Conservation (phyloP, 148 eudicot species). For the Vaccinium darrowii region DNA sequence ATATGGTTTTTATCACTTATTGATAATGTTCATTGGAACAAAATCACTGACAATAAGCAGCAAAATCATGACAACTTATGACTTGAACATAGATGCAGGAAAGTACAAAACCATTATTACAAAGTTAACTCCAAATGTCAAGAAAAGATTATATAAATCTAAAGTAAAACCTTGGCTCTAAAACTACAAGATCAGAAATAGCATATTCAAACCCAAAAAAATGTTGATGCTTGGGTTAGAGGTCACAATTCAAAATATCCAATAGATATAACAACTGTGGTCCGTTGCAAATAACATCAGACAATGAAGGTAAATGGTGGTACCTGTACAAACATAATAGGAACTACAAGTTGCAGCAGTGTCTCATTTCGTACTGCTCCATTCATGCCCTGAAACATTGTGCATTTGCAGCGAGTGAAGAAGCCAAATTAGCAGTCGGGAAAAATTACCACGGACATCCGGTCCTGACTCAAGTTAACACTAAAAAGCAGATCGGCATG, state of each 20-base stretch:
- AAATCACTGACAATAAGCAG: background rate
- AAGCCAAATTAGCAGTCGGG: background rate
- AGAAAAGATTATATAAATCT: background rate
- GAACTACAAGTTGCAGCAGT: constrained; percentile 57
- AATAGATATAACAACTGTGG: background rate
- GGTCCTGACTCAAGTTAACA: background rate
- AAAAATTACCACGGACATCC: background rate
- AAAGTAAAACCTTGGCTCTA: background rate
- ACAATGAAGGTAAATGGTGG: background rate
- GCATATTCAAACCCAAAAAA: background rate
- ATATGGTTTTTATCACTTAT: background rate
- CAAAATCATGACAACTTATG: background rate
- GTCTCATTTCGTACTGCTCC: constrained; percentile 68
- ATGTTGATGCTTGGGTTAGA: background rate
- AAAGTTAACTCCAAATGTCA: background rate
- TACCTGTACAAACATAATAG: constrained; percentile 90
- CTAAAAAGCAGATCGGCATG: background rate
- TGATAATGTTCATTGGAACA: constrained; percentile 22
- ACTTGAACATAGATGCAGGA: background rate
- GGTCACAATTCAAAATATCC: background rate
- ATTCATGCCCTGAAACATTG: constrained; percentile 52
- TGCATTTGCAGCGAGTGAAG: background rate
- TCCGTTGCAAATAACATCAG: background rate
- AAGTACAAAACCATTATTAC: background rate
- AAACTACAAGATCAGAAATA: background rate